Base-by-base conservation (phyloP, 305 asterid genomes). In the Vinca major region DNA sequence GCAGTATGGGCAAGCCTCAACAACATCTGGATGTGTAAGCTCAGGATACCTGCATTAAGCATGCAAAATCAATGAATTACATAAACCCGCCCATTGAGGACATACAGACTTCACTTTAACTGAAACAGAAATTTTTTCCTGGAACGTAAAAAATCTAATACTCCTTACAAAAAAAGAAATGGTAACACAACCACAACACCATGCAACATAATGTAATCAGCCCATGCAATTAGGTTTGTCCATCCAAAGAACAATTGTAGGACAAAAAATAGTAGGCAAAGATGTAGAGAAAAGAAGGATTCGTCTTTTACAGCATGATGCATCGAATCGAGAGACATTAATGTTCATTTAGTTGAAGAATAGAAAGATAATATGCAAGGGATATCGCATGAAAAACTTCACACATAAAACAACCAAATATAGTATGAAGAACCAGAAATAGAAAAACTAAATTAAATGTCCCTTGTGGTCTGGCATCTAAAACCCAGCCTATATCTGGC, bases 31-130 rank as follows among this genome's bases (percentile, higher is more conserved):
- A 37, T 71, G 65, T 56, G 87, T 73, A 62, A 82, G 76, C 65
- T 84, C 76, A 39, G 92, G 90, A 67, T 86, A 86, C 92, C 92
- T 86, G 72, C 63, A 77, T 75, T 63, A 40, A 66, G 62, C 70
- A 61, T 52, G 44, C 4, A 62, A 52, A 58, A 0, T n/a, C 58
- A 20, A 62, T 36, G 10, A 72, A 33, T 45, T 63, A 57, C 41
- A 71, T 8, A 36, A 53, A 8, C 45, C 37, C 13, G 49, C 43
- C 70, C 39, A 14, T 12, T 14, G 20, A 26, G 33, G 33, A 4
- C 8, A 41, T 41, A 41, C 5, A 51, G 33, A 21, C 12, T 17
- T 11, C 4, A 19, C 33, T 26, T 26, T 26, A 44, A 21, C 3
- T 17, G 11, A 12, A 2, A 50, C 21, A 49, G 53, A 11, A 62